Evolutionary conservation across 2,329 filamentous ascomycete genomes (phyloP), one percentile per base, ranked within the genome.

Genomic region (Diplodia intermedia): DNA sequence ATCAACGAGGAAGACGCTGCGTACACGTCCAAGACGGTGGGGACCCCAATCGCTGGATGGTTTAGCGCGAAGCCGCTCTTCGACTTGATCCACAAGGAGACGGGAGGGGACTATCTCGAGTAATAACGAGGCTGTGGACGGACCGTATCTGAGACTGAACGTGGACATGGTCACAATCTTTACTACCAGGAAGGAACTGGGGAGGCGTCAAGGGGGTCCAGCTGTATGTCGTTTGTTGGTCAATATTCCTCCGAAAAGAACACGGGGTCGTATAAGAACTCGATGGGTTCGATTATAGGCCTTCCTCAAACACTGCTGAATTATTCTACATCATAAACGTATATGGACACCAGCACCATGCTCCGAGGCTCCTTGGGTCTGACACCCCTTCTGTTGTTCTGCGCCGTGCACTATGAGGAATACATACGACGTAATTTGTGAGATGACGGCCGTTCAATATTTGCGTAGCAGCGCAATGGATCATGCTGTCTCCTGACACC

Each of bases 11-110:
- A 88, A 63, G 90, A 93, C 75, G 90, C 91, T 1, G 80, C 76
- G 18, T 91, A 86, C 73, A 93, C 91, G 0, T 88, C 86, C 73
- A 87, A 89, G 78, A 84, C 86, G 0, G 82, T 92, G 3, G 91
- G 91, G 0, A 85, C 82, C 0, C 82, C 85, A 18, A 74, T 76
- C 40, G 88, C 87, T 0, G 90, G 90, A 0, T 92, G 86, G 83
- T 93, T 93, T 75, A 88, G 85, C 72, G 90, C 88, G 6, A 89
- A 89, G 80, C 90, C 90, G 18, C 72, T 89, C 70, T 93, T 93
- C 79, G 90, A 92, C 80, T 79, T 91, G 50, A 86, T 90, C 70
- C 85, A 89, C 73, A 84, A 85, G 47, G 54, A 67, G 36, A 55
- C 62, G 9, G 62, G 52, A 29, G 62, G 62, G 29, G 62, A 65